Conservation (phyloP, 208 protist species). For the Leptomonas pyrrhocoris region DNA sequence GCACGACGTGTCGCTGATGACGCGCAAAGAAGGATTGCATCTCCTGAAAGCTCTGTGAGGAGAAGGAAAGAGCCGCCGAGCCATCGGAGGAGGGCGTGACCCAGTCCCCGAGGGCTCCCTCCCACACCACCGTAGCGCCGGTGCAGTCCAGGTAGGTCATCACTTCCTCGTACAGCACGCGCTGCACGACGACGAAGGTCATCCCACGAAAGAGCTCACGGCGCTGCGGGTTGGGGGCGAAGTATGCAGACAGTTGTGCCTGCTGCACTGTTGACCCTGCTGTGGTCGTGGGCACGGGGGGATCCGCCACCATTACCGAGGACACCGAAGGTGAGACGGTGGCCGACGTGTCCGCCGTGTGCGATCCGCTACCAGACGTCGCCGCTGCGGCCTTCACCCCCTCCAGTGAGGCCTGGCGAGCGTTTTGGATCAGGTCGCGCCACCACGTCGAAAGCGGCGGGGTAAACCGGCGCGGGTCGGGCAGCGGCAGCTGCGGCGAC, state of each 20-base stretch:
- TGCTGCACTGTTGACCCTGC: background rate
- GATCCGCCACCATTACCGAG: background rate
- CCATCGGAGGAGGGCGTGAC: background rate
- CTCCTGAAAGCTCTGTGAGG: background rate
- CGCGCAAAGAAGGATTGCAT: conserved; percentile 41
- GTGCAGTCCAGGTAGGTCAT: conserved; percentile 50
- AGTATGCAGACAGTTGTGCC: conserved; percentile 18
- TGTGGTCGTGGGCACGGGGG: background rate
- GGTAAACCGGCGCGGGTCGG: conserved; percentile 33
- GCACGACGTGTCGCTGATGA: conserved; percentile 54
- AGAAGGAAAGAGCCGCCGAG: background rate
- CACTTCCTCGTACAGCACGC: conserved; percentile 61
- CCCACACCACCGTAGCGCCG: conserved; percentile 50
- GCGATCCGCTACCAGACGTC: background rate
- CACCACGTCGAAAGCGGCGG: conserved; percentile 36
- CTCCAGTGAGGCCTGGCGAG: background rate
- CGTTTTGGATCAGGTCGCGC: conserved; percentile 19
- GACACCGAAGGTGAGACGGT: background rate
- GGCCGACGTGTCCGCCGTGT: conserved; percentile 1
- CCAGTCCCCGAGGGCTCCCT: conserved; percentile 26
- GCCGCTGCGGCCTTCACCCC: background rate
- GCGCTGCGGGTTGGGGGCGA: conserved; percentile 41
- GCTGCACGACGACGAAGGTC: conserved; percentile 70
- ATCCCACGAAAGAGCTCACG: conserved; percentile 49
- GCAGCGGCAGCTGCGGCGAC: conserved; percentile 55